Conservation (phyloP, 768 basidiomycete species). For the Termitomyces sp. region DNA sequence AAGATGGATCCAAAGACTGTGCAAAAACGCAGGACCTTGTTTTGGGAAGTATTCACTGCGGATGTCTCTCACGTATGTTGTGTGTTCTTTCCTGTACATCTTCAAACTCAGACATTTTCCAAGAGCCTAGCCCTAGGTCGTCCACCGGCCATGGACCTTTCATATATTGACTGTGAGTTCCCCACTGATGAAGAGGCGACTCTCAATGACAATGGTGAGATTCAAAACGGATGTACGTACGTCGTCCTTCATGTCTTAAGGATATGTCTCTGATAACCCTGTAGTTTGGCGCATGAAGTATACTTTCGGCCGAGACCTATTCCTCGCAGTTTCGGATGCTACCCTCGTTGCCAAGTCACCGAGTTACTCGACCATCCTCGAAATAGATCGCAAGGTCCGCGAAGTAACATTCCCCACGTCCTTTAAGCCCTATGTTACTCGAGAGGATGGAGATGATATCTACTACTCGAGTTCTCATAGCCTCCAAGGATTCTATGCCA, state of each 20-base stretch:
- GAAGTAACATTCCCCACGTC: slow-evolving; percentile 39
- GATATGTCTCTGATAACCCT: neutral
- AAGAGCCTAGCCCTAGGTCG: slow-evolving; percentile 55
- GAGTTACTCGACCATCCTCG: slow-evolving; percentile 38
- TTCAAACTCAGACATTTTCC: neutral
- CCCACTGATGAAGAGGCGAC: slow-evolving; percentile 50
- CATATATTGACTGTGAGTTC: slow-evolving; percentile 59
- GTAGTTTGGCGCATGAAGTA: slow-evolving; percentile 57
- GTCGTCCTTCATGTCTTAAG: neutral
- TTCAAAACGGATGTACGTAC: slow-evolving; percentile 44
- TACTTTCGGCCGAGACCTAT: slow-evolving; percentile 43
- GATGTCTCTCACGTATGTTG: slow-evolving; percentile 30
- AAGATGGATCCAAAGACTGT: slow-evolving; percentile 30
- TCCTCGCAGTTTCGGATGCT: slow-evolving; percentile 39
- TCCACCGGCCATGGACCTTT: slow-evolving; percentile 51
- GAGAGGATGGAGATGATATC: slow-evolving; percentile 40
- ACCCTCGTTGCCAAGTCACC: slow-evolving; percentile 44
- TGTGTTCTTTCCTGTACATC: neutral
- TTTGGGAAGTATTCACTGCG: slow-evolving; percentile 34
- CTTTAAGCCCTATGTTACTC: slow-evolving; percentile 38
- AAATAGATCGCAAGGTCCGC: slow-evolving; percentile 46
- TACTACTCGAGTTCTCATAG: slow-evolving; percentile 45
- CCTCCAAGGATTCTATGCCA: slow-evolving; percentile 48
- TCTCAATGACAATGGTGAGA: slow-evolving; percentile 35
- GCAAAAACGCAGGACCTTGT: slow-evolving; percentile 27